These are phyloP conservation scores for Globisporangium recalcitrans DNA, from an alignment of 352 stramenopile genomes.

Conservation along the genomic window DNA sequence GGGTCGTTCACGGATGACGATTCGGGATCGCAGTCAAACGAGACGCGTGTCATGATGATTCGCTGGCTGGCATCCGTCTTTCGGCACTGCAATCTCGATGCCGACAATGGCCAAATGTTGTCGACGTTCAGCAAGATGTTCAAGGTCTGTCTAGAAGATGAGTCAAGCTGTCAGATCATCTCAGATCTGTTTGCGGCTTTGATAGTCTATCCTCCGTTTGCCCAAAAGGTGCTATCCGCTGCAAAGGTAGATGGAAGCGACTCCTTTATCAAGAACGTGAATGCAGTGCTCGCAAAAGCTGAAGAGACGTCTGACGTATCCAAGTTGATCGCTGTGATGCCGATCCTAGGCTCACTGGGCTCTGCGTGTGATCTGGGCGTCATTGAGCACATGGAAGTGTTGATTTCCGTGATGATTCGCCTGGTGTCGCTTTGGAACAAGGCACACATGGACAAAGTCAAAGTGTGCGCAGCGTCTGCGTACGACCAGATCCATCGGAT, in stretches of 20 bases:
- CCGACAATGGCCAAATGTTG: slow-evolving; percentile 17
- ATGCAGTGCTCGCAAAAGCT: slow-evolving; percentile 24
- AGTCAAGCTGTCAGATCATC: slow-evolving; percentile 3
- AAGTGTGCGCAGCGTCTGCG: slow-evolving; percentile 22
- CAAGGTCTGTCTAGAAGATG: slow-evolving; percentile 3
- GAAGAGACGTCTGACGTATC: slow-evolving; percentile 27
- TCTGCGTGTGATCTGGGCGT: slow-evolving; percentile 30
- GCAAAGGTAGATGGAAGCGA: slow-evolving; percentile 16
- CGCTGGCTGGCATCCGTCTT: slow-evolving; percentile 31
- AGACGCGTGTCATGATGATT: slow-evolving; percentile 21
- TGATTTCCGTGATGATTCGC: slow-evolving; percentile 46
- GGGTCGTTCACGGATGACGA: slow-evolving; percentile 11
- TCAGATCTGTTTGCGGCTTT: slow-evolving; percentile 12
- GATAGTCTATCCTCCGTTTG: slow-evolving; percentile 3
- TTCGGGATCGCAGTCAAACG: slow-evolving; percentile 5
- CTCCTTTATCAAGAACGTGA: slow-evolving; percentile 32
- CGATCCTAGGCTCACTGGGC: slow-evolving; percentile 33
- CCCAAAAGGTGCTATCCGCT: slow-evolving; percentile 33
- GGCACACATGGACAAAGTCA: slow-evolving; percentile 23
- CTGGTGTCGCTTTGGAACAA: slow-evolving; percentile 51
- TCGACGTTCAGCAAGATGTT: slow-evolving; percentile 21
- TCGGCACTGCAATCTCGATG: slow-evolving; percentile 38
- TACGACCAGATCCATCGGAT: slow-evolving; percentile 53
- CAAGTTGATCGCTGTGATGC: slow-evolving; percentile 23
- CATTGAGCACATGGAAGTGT: slow-evolving; percentile 31